phyloP scores from a whole-genome alignment of 768 basidiomycete genomes.

The Pleurotus ostreatus region DNA sequence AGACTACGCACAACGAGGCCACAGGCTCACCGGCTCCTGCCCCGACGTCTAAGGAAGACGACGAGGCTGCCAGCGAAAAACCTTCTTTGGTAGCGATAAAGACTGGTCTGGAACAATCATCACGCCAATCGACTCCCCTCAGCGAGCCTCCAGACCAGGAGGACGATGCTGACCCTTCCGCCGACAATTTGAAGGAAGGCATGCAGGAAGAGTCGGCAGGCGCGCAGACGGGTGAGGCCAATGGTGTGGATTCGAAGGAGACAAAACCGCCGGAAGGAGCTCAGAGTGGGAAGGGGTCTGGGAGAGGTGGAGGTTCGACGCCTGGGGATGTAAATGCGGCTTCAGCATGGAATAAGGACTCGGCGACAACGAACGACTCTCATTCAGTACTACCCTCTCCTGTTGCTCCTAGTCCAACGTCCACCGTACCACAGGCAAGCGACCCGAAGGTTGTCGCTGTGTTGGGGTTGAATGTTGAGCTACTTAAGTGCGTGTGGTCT shows the following conservation, averaged over 20 bases:
- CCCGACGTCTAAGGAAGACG: slow-evolving; percentile 25
- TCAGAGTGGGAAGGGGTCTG: slow-evolving; percentile 11
- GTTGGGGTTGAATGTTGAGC: slow-evolving; percentile 64
- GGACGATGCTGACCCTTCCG: slow-evolving; percentile 6
- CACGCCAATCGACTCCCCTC: slow-evolving; percentile 66
- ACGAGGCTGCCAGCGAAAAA: slow-evolving; percentile 24
- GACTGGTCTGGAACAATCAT: slow-evolving; percentile 25
- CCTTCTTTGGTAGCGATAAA: slow-evolving; percentile 15
- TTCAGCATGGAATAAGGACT: slow-evolving; percentile 5
- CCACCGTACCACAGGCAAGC: slow-evolving; percentile 23
- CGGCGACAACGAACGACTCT: slow-evolving; percentile 15
- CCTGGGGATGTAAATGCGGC: not conserved
- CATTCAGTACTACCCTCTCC: slow-evolving; percentile 18
- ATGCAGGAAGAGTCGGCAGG: slow-evolving; percentile 4
- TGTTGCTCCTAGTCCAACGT: slow-evolving; percentile 16
- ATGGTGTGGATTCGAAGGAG: not conserved
- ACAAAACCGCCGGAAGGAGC: slow-evolving; percentile 8
- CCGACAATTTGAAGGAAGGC: slow-evolving; percentile 6
- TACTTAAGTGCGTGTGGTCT: slow-evolving; percentile 51
- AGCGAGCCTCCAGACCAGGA: slow-evolving; percentile 42
- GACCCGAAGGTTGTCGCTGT: slow-evolving; percentile 57
- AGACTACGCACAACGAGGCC: slow-evolving; percentile 12
- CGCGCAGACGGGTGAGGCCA: not conserved
- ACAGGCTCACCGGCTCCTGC: slow-evolving; percentile 6
- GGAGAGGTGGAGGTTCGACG: not conserved